phyloP scores from a whole-genome alignment of 2,329 filamentous ascomycete genomes.

The Fusarium pseudonygamai region DNA sequence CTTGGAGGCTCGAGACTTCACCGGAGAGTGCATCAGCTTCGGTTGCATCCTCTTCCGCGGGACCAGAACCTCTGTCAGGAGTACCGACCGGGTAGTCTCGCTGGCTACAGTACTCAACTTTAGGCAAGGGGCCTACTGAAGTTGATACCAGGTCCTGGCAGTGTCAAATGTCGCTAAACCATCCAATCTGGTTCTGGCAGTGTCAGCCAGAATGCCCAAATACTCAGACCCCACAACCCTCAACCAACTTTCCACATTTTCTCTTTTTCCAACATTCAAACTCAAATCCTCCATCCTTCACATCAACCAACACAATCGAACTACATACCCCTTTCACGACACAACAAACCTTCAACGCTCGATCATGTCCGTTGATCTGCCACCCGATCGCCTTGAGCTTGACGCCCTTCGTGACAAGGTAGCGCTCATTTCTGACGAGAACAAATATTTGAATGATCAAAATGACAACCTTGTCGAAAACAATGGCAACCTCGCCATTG shows the following conservation, averaged over 20 bases:
- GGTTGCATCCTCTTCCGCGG: rapidly evolving
- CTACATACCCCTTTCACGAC: not conserved
- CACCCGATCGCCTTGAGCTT: rapidly evolving
- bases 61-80: rapidly evolving
- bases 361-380: rapidly evolving
- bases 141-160: not conserved
- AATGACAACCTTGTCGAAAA: not conserved
- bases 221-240: not conserved
- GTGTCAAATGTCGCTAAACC: not conserved
- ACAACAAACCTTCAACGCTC: not conserved
- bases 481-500: not conserved
- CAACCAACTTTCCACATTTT: not conserved
- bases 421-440: rapidly evolving
- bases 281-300: not conserved
- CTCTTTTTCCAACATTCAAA: not conserved
- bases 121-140: not conserved
- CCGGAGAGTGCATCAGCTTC: not conserved
- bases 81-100: rapidly evolving
- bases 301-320: no score
- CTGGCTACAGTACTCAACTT: rapidly evolving
- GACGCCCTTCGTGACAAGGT: not conserved
- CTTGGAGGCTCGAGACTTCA: rapidly evolving
- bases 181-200: not conserved
- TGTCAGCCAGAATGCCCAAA: not conserved
- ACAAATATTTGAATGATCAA: rapidly evolving